These are phyloP conservation scores for Cinnamomum micranthum DNA, from an alignment of 164 flowering plant species.

Conservation along the genomic window DNA sequence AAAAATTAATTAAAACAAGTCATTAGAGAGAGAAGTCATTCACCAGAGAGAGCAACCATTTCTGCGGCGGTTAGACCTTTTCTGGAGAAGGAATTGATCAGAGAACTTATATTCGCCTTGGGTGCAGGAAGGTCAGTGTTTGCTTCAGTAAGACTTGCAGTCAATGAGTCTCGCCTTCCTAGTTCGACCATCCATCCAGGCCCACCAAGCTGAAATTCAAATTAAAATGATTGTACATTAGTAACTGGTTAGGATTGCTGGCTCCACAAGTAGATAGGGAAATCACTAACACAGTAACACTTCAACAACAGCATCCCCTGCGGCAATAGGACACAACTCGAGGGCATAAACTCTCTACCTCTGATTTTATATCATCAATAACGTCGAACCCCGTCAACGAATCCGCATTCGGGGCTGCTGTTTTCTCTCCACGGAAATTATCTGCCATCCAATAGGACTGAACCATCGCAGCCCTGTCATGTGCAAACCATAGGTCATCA, in stretches of 20 bases:
- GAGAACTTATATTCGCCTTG: constrained; percentile 9
- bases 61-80: constrained; percentile 14
- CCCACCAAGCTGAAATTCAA: too few species aligned
- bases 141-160: constrained; percentile 20
- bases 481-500: too few species aligned
- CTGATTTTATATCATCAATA: constrained; percentile 36
- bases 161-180: constrained; percentile 20
- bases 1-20: neutral
- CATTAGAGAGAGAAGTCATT: neutral
- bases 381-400: constrained; percentile 42
- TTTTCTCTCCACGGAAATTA: constrained; percentile 36
- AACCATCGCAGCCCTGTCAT: constrained; percentile 48
- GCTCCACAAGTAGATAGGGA: too few species aligned
- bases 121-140: constrained; percentile 18
- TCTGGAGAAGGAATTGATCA: constrained; percentile 4
- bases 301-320: constrained; percentile 36
- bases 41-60: constrained; percentile 26
- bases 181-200: too few species aligned
- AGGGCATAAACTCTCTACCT: constrained; percentile 33
- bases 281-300: constrained; percentile 2
- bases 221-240: too few species aligned
- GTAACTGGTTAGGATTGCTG: too few species aligned
- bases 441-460: constrained; percentile 38
- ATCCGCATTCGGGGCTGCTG: constrained; percentile 22
- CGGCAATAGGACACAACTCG: constrained; percentile 44